Conservation (phyloP, 345 rosid genomes). For the Lepidium didymum region DNA sequence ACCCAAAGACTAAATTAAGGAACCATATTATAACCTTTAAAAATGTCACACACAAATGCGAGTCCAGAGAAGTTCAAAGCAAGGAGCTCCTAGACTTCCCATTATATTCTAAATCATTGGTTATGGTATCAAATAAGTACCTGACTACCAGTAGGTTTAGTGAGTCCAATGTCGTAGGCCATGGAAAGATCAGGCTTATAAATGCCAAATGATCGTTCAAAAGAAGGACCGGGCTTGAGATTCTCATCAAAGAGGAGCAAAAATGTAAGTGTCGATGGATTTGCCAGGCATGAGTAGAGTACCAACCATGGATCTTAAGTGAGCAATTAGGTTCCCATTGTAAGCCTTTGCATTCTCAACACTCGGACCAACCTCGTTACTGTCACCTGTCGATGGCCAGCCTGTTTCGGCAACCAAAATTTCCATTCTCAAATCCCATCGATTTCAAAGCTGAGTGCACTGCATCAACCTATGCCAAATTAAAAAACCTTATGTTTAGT, state of each 20-base stretch:
- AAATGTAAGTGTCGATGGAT: conserved; percentile 77
- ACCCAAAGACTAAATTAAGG: no score
- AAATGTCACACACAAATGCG: no score
- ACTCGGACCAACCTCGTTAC: conserved; percentile 62
- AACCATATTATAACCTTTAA: no score
- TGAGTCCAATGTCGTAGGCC: conserved; percentile 57
- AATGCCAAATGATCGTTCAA: conserved; percentile 72
- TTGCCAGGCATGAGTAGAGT: conserved; percentile 86
- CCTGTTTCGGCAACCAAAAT: conserved; percentile 88
- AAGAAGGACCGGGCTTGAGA: conserved; percentile 63
- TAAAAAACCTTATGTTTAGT: background rate
- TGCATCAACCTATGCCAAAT: conserved; percentile 61
- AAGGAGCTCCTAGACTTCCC: no score
- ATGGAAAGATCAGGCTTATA: conserved; percentile 62
- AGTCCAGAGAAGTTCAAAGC: no score
- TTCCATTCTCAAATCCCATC: conserved; percentile 63
- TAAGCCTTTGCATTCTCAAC: conserved; percentile 82
- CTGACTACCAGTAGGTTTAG: conserved; percentile 35
- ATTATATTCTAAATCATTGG: background rate
- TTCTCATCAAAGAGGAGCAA: conserved; percentile 83
- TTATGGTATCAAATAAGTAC: background rate
- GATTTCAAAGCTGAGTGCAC: conserved; percentile 67
- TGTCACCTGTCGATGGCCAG: conserved; percentile 74
- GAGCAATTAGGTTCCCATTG: conserved; percentile 69
- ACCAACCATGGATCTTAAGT: conserved; percentile 68